phyloP scores from a whole-genome alignment of 441 rosid genomes.

The Lepidium campestre region DNA sequence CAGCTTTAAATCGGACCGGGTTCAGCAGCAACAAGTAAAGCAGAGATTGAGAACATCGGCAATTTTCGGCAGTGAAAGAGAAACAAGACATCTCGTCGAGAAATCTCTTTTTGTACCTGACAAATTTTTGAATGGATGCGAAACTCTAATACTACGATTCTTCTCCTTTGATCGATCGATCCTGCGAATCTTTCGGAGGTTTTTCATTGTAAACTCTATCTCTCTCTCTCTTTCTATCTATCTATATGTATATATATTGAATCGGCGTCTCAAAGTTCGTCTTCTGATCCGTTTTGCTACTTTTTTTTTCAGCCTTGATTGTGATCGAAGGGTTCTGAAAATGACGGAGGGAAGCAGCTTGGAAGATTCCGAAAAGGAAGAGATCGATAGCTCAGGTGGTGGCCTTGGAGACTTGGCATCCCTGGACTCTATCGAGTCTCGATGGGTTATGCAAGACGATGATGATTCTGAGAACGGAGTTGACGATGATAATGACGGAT shows the following conservation, averaged over 20 bases:
- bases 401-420: constrained; percentile 41
- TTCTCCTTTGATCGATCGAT: not conserved
- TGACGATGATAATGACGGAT: constrained; percentile 39
- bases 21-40: constrained; percentile 14
- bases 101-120: not conserved
- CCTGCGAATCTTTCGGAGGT: not conserved
- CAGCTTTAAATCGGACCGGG: constrained; percentile 9
- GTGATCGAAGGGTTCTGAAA: not conserved
- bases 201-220: not conserved
- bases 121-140: not conserved
- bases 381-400: constrained; percentile 34
- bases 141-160: not conserved
- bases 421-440: constrained; percentile 75
- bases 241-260: not conserved
- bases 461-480: constrained; percentile 63
- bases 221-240: too few relatives aligned
- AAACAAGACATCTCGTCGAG: not conserved
- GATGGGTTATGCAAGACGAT: constrained; percentile 90
- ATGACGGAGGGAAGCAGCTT: constrained; percentile 39
- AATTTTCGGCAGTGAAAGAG: not conserved
- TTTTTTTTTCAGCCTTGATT: constrained; percentile 2
- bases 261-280: not conserved
- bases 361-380: constrained; percentile 42
- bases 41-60: constrained; percentile 12
- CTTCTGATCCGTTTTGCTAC: constrained; percentile 6